Conservation (phyloP, 257 asterid genomes). For the Cinchona pubescens region DNA sequence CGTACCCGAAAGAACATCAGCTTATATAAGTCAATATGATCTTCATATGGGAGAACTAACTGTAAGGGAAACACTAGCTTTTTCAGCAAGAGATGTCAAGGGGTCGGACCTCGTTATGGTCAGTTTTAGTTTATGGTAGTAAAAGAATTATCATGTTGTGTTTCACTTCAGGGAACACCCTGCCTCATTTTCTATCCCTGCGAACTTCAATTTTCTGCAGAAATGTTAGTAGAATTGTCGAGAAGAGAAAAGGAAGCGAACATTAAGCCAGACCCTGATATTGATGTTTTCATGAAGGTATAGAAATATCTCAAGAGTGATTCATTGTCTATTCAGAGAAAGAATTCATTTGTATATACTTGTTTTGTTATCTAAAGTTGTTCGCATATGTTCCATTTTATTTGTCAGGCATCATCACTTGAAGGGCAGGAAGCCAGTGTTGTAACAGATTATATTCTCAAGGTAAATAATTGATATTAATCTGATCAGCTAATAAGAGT, state of each 20-base stretch:
- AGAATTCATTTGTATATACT: background rate
- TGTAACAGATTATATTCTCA: conserved; percentile 74
- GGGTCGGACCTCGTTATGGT: conserved; percentile 63
- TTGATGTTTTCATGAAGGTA: conserved; percentile 65
- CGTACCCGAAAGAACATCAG: conserved; percentile 54
- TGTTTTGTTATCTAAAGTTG: background rate
- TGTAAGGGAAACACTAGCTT: conserved; percentile 63
- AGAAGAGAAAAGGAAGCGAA: conserved; percentile 59
- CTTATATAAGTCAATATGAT: conserved; percentile 66
- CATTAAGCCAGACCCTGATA: conserved; percentile 66
- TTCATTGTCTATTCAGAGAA: background rate
- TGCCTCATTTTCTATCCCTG: background rate
- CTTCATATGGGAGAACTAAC: conserved; percentile 65
- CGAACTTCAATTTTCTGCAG: conserved; percentile 25
- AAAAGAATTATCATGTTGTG: background rate
- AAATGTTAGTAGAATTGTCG: conserved; percentile 58
- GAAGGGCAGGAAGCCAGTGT: conserved; percentile 84
- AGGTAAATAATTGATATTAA: conserved; percentile 37
- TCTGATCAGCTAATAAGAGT: background rate
- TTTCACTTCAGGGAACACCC: background rate
- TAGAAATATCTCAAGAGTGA: background rate
- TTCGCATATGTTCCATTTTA: background rate
- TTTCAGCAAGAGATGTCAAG: conserved; percentile 74
- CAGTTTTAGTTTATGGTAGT: background rate
- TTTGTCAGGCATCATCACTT: conserved; percentile 63